These are phyloP conservation scores for Paraurostyla sp. DNA, from an alignment of 73 alveolate genomes.

Conservation along the genomic window DNA sequence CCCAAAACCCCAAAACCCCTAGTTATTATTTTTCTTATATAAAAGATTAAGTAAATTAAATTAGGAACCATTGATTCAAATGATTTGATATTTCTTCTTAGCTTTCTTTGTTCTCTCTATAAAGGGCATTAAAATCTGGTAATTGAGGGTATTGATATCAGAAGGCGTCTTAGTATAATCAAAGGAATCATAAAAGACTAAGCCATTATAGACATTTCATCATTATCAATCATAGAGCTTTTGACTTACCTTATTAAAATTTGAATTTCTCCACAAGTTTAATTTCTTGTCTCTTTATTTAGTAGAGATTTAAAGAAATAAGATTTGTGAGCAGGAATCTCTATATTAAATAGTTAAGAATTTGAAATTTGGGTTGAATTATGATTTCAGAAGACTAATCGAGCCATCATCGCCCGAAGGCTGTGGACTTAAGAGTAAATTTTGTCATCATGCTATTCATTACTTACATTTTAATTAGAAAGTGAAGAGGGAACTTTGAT, in stretches of 20 bases:
- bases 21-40: too few species aligned
- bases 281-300: neutral
- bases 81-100: too few species aligned
- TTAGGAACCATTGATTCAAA: too few species aligned
- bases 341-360: neutral
- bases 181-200: constrained; percentile 50
- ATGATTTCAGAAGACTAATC: constrained; percentile 57
- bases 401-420: constrained; percentile 61
- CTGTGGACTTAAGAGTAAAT: neutral
- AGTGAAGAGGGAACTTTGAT: neutral
- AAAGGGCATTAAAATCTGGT: neutral
- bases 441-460: neutral
- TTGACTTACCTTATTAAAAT: neutral
- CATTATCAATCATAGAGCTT: neutral
- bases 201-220: constrained; percentile 62
- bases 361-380: neutral
- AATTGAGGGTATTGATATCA: neutral
- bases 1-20: too few species aligned
- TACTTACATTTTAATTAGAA: neutral
- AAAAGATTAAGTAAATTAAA: too few species aligned
- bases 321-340: neutral
- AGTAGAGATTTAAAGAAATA: neutral
- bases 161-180: constrained; percentile 2
- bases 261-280: neutral
- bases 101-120: neutral